Base-by-base conservation (phyloP, 129 eudicot species). In the Pseudognaphalium luteoalbum region DNA sequence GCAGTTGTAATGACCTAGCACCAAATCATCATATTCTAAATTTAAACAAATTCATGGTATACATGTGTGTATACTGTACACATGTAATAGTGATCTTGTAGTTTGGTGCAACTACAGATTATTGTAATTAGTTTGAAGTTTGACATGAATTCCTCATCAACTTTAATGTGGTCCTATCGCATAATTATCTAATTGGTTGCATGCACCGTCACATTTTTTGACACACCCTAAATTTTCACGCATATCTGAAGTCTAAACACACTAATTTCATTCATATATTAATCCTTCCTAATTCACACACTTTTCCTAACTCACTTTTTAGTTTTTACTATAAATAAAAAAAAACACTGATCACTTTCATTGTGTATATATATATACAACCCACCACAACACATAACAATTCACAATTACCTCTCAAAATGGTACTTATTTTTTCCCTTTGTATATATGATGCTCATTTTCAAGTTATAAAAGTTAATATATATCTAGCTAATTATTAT, bases 191-290 rank as follows among this genome's bases (percentile, higher is more conserved):
- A 42, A 78, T 78, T 59, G 76, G 81, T 78, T 78, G 81, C 76
- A 78, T 78, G 81, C 81, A 78, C 76, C 76, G 76, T 78, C 81
- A 59, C 60, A 69, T 20, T 25, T 21, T 17, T 61, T 58, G 47
- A 68, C 81, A 77, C 69, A 74, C 71, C 22, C 58, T 50, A 17
- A 2, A 4, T 2, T 32, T 51, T 75, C 72, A 59, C 67, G 69
- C 51, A 69, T 41, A 61, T 39, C n/a, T n/a, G n/a, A n/a, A n/a
- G n/a, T n/a, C 76, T 70, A 58, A 59, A 54, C 35, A 21, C 66
- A 61, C 16, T 61, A 22, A 21, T 25, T 61, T 25, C 66, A 61
- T 61, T 2, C 32, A 1, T n/a, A 56, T 56, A 25, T 20, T 17
- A 56, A n/a, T 17, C 61, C 61, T 56, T 54, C 28, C 61, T 8